Base-by-base conservation (phyloP, 202 grass and related monocot species). In the Zizania palustris region DNA sequence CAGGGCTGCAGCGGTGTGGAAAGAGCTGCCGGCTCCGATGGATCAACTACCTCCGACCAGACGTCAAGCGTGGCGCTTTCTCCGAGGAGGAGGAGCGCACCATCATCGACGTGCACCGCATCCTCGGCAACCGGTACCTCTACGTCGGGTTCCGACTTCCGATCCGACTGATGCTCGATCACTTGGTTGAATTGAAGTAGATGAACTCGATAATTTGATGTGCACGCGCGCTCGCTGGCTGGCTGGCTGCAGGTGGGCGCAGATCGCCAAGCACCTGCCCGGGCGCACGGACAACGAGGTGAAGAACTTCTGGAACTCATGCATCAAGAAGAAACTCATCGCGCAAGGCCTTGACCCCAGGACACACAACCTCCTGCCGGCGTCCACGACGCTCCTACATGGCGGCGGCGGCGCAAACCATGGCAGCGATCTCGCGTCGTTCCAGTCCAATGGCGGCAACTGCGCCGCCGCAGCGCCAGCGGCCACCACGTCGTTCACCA, bases 301-400 rank as follows among this genome's bases (percentile, higher is more conserved):
- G 21, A 99, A 99, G 85, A 99, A 99, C 73, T 96, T 99, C 19
- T 99, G 96, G 96, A 99, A 99, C 72, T 93, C 96, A 11, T 99
- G 89, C 87, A 96, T 99, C 83, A 99, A 96, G 90, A 99, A 99
- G 85, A 99, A 99, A 76, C 78, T 99, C 66, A 88, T 99, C 49
- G 89, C 96, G 35, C 96, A 99, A 54, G 96, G 96, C n/a, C 78
- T 99, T 44, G 96, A 99, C 70, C 92, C 96, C 38, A 96, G 82
- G 87, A 96, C 96, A 13, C 96, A 99, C 81, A 99, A 99, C 83
- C 85, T 99, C 14, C 91, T 99, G 48, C 89, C 87, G 10, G 75
- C 92, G 4, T 92, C 92, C 41, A 88, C 59, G 75, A 68, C 72
- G 12, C 67, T 76, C 80, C 73, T 73, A 72, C 62, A 61, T 60